Evolutionary conservation across 176 grass and related monocot genomes (phyloP).

Genomic region (Bolboschoenus planiculmis): DNA sequence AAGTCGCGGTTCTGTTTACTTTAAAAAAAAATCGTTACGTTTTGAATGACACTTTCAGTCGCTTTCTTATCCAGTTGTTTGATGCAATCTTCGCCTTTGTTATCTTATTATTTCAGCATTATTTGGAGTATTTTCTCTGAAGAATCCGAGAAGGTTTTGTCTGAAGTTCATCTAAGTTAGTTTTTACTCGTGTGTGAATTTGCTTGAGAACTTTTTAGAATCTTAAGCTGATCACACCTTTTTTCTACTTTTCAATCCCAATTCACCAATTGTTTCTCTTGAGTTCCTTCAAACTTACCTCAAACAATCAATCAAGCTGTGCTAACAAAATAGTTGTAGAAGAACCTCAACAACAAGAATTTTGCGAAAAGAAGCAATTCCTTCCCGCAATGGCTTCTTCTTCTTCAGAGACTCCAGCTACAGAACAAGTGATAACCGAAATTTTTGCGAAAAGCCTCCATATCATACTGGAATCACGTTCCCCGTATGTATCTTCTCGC

Average conservation of each 20-base stretch:
- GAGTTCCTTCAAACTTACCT: neutral
- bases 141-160: neutral
- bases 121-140: slow-evolving; percentile 3
- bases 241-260: neutral
- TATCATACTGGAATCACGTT: slow-evolving; percentile 88
- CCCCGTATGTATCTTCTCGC: slow-evolving; percentile 73
- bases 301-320: neutral
- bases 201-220: neutral
- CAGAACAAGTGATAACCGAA: slow-evolving; percentile 94
- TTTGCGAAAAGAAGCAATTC: neutral
- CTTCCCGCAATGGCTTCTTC: slow-evolving; percentile 11
- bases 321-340: neutral
- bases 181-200: slow-evolving; percentile 11
- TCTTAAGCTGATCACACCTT: slow-evolving; percentile 27
- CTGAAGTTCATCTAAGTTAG: neutral
- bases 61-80: slow-evolving; percentile 18
- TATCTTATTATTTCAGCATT: neutral
- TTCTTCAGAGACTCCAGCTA: slow-evolving; percentile 52
- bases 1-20: neutral
- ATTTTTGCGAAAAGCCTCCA: slow-evolving; percentile 92
- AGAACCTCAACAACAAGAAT: neutral
- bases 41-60: slow-evolving; percentile 5
- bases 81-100: neutral
- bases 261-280: neutral
- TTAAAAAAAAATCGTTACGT: neutral